Evolutionary conservation across 495 filamentous ascomycete species (phyloP).

Genomic region (Xylaria nigripes): DNA sequence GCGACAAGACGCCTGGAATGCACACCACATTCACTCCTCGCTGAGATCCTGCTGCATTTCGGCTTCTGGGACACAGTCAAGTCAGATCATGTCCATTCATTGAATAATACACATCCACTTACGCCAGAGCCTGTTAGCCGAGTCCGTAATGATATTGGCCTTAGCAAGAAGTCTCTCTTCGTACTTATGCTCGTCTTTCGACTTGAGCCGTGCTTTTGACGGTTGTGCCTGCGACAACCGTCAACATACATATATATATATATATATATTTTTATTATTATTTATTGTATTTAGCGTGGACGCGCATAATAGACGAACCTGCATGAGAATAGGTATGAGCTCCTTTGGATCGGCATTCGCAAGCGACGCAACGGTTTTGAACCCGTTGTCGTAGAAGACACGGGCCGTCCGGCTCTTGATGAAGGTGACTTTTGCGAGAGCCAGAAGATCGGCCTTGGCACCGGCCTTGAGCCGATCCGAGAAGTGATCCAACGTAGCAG

Average conservation of each 20-base stretch:
- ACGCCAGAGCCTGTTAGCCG: conserved; percentile 70
- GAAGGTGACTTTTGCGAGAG: conserved; percentile 64
- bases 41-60: conserved; percentile 41
- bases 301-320: conserved; percentile 35
- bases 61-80: conserved; percentile 31
- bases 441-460: conserved; percentile 63
- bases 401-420: conserved; percentile 73
- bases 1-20: too few relatives aligned
- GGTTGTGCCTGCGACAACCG: conserved; percentile 44
- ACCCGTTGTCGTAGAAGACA: conserved; percentile 70
- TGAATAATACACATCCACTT: conserved; percentile 19
- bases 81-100: conserved; percentile 12
- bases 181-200: conserved; percentile 54
- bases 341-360: conserved; percentile 62
- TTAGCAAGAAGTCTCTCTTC: conserved; percentile 55
- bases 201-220: conserved; percentile 51
- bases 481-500: conserved; percentile 71
- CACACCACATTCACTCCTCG: conserved; percentile 14
- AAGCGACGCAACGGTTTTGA: conserved; percentile 56
- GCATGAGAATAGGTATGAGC: conserved; percentile 59
- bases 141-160: conserved; percentile 59
- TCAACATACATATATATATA: too few relatives aligned
- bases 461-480: conserved; percentile 66
- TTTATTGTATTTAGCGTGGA: not conserved
- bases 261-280: too few relatives aligned